These are phyloP conservation scores for Phytophthora macrochlamydospora DNA, from an alignment of 352 stramenopile genomes.

Conservation along the genomic window DNA sequence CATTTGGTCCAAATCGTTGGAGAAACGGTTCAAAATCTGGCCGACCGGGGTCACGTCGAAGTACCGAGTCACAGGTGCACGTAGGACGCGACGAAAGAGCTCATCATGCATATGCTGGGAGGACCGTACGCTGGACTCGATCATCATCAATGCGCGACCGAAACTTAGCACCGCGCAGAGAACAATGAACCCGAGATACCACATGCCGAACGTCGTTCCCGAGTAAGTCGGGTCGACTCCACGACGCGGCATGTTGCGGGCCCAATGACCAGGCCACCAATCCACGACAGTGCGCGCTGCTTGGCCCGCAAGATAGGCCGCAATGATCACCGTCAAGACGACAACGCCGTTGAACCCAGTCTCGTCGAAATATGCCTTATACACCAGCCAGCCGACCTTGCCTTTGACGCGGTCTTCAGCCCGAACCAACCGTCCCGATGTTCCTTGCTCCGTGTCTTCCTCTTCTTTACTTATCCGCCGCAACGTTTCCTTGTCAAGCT, in stretches of 20 bases:
- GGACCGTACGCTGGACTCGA: constrained; percentile 34
- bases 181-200: constrained; percentile 39
- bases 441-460: not conserved
- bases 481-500: not conserved
- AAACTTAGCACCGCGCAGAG: constrained; percentile 28
- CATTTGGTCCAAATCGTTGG: constrained; percentile 56
- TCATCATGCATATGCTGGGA: constrained; percentile 39
- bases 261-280: constrained; percentile 46
- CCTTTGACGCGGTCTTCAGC: constrained; percentile 38
- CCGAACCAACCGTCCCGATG: constrained; percentile 14
- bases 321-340: constrained; percentile 13
- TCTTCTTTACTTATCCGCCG: not conserved
- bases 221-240: constrained; percentile 44
- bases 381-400: constrained; percentile 24
- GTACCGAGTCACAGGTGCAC: constrained; percentile 48
- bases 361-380: constrained; percentile 38
- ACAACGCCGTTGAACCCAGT: constrained; percentile 27
- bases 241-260: constrained; percentile 31
- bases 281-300: constrained; percentile 28
- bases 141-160: constrained; percentile 26
- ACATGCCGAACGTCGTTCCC: constrained; percentile 29
- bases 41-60: constrained; percentile 63
- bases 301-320: constrained; percentile 21
- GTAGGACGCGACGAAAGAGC: constrained; percentile 43
- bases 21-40: constrained; percentile 61